Conservation (phyloP, 2,329 filamentous ascomycete genomes). For the Aspergillus flavus region DNA sequence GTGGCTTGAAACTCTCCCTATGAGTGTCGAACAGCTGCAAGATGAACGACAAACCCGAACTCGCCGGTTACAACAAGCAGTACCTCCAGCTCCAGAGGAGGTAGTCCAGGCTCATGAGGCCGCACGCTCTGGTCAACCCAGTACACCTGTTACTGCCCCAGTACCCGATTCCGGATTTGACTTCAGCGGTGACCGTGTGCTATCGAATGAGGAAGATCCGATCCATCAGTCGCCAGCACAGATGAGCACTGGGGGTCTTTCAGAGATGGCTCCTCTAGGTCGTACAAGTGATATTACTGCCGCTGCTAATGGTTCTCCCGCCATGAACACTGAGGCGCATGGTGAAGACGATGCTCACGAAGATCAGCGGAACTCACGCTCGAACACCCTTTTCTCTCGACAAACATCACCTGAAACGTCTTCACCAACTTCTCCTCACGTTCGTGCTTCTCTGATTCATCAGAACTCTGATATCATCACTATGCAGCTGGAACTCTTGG, state of each 20-base stretch:
- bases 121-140: conserved; percentile 14
- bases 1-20: conserved; percentile 31
- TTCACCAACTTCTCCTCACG: conserved; percentile 43
- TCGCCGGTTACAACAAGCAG: conserved; percentile 14
- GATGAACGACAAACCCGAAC: conserved; percentile 28
- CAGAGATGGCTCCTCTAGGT: conserved; percentile 30
- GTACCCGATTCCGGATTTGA: conserved; percentile 21
- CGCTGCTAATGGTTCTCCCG: conserved; percentile 8
- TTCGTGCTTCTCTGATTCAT: conserved; percentile 46
- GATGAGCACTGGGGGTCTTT: conserved; percentile 36
- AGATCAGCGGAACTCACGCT: conserved; percentile 35
- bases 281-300: conserved; percentile 23
- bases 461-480: conserved; percentile 48
- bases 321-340: conserved; percentile 14
- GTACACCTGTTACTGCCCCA: conserved; percentile 13
- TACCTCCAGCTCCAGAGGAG: conserved; percentile 20
- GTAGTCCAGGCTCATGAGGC: conserved; percentile 14
- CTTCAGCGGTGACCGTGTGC: conserved; percentile 22
- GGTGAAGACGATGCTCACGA: conserved; percentile 14
- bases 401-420: conserved; percentile 45
- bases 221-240: conserved; percentile 44
- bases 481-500: conserved; percentile 47
- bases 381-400: conserved; percentile 44
- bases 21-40: conserved; percentile 35
- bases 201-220: conserved; percentile 38